phyloP scores from a whole-genome alignment of 148 eudicot genomes.

The Spergularia bocconei region DNA sequence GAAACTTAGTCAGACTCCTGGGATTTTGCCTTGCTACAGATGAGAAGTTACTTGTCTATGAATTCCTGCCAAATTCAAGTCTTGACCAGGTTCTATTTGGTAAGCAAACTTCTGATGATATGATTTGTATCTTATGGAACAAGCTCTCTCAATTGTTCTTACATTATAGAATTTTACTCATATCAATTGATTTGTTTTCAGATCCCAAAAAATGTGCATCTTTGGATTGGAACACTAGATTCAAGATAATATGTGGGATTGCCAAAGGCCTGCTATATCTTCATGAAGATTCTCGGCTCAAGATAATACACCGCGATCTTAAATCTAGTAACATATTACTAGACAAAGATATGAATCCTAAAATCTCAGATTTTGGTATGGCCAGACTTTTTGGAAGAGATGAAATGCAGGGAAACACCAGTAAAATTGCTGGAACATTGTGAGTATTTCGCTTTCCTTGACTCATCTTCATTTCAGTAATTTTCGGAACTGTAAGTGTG shows the following conservation, averaged over 20 bases:
- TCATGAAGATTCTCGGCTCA: constrained; percentile 35
- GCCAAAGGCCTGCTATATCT: constrained; percentile 32
- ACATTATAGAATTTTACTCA: neutral
- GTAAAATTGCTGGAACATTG: constrained; percentile 34
- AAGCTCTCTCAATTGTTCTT: neutral
- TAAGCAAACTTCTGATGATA: neutral
- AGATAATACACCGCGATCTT: constrained; percentile 33
- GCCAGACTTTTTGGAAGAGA: constrained; percentile 34
- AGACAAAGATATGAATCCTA: constrained; percentile 37
- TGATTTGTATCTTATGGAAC: neutral
- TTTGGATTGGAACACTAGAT: constrained; percentile 31
- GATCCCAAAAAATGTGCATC: constrained; percentile 25
- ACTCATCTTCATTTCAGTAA: neutral
- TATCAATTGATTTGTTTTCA: neutral
- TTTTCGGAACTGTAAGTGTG: neutral
- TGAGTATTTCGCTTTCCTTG: constrained; percentile 11
- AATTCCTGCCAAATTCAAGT: constrained; percentile 29
- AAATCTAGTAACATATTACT: constrained; percentile 28
- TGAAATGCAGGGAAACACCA: constrained; percentile 31
- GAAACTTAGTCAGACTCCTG: constrained; percentile 28
- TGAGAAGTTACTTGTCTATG: constrained; percentile 32
- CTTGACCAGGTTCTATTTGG: constrained; percentile 33
- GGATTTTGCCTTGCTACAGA: constrained; percentile 24
- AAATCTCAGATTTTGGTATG: constrained; percentile 38
- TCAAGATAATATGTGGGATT: constrained; percentile 30